Base-by-base conservation (phyloP, 1,284 basidiomycete species). In the Cryptococcus sp. region DNA sequence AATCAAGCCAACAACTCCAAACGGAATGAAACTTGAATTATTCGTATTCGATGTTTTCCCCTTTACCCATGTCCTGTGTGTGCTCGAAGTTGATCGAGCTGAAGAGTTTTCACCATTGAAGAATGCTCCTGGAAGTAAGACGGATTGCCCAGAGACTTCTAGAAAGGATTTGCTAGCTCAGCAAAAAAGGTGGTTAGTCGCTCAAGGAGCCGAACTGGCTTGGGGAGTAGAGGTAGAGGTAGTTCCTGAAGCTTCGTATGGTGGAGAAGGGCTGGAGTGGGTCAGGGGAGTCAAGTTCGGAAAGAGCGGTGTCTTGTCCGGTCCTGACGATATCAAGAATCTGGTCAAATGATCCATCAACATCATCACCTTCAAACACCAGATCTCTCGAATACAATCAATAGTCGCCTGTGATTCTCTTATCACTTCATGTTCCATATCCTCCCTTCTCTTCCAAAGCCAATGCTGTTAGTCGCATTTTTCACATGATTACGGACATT, bases 1-100 rank as follows among this genome's bases (percentile, higher is more conserved):
- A 2, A 75, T 91, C 71, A 94, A 92, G 73, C 93, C 94, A 4
- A 76, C 76, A 52, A 84, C 85, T 68, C 89, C 91, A n/a, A 98
- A 98, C 74, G 96, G 96, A 53, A 96, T 98, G 89, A 99, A 99
- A 78, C 83, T 99, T 60, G 96, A 99, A 76, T 80, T 97, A 76
- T 99, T 98, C 77, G 88, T 99, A 47, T 99, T 98, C 68, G 94
- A 99, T 76, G 96, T 99, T 46, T 98, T 99, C 80, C 94, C 96
- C 5, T 92, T 85, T 78, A 89, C 90, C 43, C 77, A 84, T 64
- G 80, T 78, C 50, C 89, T 98, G 54, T 83, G 86, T 37, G 89
- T 98, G 28, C 78, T 98, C 71, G 93, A 98, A 74, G 91, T 97
- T 39, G 82, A 83, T 47, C 81, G 96, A 47, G 78, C 80, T 55